Evolutionary conservation across 768 basidiomycete species (phyloP), one percentile per base, ranked within the genome.

Genomic region (Tubosaeta sp.): DNA sequence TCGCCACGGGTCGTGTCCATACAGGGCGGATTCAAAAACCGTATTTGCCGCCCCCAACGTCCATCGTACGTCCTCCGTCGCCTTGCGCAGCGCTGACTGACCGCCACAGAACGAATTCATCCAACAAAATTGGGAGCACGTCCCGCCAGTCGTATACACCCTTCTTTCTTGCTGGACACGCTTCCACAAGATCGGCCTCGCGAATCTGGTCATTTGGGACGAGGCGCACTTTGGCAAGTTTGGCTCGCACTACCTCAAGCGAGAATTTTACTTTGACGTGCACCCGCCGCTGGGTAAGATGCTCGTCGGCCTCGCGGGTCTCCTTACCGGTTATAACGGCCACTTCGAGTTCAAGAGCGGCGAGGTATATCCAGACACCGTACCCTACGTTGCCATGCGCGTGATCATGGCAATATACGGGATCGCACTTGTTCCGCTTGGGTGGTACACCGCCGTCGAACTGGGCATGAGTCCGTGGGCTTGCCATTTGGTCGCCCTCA

Each of bases 141-240:
- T 93, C 55, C 78, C 85, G 0, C 87, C 93, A 7, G 77, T 84
- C 48, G 72, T 92, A 34, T 99, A 98, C 74, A 96, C 94, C 36
- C 80, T 95, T 29, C 82, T 97, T 40, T 86, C 93, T 11, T 94
- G 95, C 74, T 92, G 90, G 82, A 96, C 95, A 6, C 86, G 94
- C 25, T 95, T 88, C 70, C 87, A 94, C 75, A 81, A 86, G 60
- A 99, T 99, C 42, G 95, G 96, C 12, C 81, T 83, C 49, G 79
- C 90, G 30, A 80, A 87, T 63, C 65, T 80, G 56, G 95, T 99
- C 69, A 84, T 98, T 52, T 98, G 95, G 96, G 96, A 99, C 69
- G 96, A 99, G 76, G 95, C 96, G 34, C 96, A 99, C 71, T 99
- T 98, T 70, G 96, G 96, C 59, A 98, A 99, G 73, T 98, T 99